Evolutionary conservation across 1,284 basidiomycete genomes (phyloP), one percentile per base, ranked within the genome.

Genomic region (Sanguinoderma infundibulare): DNA sequence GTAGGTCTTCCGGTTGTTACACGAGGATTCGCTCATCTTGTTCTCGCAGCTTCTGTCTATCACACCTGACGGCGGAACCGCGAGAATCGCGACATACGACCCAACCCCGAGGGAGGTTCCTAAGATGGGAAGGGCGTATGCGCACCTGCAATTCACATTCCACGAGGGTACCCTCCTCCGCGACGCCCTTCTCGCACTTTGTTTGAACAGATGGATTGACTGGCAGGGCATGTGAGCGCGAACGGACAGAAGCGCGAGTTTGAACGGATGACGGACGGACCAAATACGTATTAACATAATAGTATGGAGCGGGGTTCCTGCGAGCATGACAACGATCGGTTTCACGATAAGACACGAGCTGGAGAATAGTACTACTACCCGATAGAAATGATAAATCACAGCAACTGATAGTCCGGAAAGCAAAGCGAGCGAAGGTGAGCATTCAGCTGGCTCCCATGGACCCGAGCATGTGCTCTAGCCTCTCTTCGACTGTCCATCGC

Each of bases 201-300:
- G 82, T 70, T 75, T 92, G 64, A 91, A 91, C 73, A 82, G 89
- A 60, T 92, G 89, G 89, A 75, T 91, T 71, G 90, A 91, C 73
- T 73, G 78, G 70, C 80, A 78, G 69, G 79, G 79, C 60, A 74
- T 69, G 62, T 70, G 56, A 64, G 60, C 59, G 55, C 49, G 47
- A 50, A 9, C 28, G 10, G 17, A 50, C 47, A 50, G 30, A 17
- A 35, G 32, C 34, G 34, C 15, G 30, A 50, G 30, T 32, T 50
- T 32, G 47, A n/a, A 50, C 47, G 34, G 28, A 61, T 46, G 32
- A 32, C 35, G 24, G 52, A 67, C 65, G 49, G 61, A 65, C 67
- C 59, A 61, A 47, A 64, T 58, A 63, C 59, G 61, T 66, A 65
- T 64, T 61, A 62, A 62, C 62, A 62, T 57, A 60, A 50, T 52